Evolutionary conservation across 768 basidiomycete species (phyloP), one percentile per base, ranked within the genome.

Genomic region (Xanthoconium stramineum): DNA sequence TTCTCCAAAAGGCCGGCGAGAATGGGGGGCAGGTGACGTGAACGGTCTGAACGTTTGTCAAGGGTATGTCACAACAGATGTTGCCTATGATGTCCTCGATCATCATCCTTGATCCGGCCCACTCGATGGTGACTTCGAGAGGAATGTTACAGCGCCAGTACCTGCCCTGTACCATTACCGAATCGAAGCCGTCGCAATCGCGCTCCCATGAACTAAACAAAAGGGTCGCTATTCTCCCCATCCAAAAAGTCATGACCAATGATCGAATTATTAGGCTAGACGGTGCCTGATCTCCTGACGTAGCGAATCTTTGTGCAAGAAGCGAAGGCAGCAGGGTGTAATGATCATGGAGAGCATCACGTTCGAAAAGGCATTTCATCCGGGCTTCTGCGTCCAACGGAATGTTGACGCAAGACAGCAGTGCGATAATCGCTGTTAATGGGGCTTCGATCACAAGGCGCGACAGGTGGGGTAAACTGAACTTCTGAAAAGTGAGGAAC

Each of bases 1-100:
- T 29, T 20, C 24, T 60, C 59, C 53, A 64, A 39, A 64, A 51
- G 3, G 19, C 13, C 3, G n/a, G 15, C 2, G 38, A 40, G 36
- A 36, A 33, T 19, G 42, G 24, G 8, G 49, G 29, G 12, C 6
- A 1, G n/a, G 20, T 0, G 39, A 42, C n/a, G 13, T 50, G 44
- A 20, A 56, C 19, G 35, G 29, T 49, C 19, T 43, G 35, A 14
- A 63, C 5, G n/a, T 57, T 17, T 7, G 39, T 39, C n/a, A 32
- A 10, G n/a, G 39, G 30, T 19, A 50, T 42, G 39, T n/a, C 10
- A 19, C 39, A 30, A 20, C 39, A 50, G 10, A 50, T 19, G 24
- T 50, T 15, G 30, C 30, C 6, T 12, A 33, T 33, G 29, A 50
- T 33, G 19, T 24, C 2, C 24, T 24, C 13, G 29, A 20, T 37